Percentiles rank a stretch among this genome's conserved stretches.
phyloP scores from a whole-genome alignment of 2,329 filamentous ascomycete genomes.

The Penicillium sp. region DNA sequence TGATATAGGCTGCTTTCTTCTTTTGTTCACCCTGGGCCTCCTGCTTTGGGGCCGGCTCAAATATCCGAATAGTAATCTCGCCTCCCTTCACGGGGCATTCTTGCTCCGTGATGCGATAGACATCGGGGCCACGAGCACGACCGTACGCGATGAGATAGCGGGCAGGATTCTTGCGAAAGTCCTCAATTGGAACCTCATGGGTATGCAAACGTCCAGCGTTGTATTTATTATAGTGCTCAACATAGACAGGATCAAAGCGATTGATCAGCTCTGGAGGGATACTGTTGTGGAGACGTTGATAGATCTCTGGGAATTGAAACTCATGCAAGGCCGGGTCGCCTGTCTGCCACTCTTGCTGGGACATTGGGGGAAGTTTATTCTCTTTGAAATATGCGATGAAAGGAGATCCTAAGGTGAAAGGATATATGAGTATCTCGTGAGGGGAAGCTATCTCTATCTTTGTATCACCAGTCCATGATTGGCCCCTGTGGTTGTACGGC shows the following conservation, averaged over 20 bases:
- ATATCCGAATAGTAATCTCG: slow-evolving; percentile 43
- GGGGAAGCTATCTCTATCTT: neutral
- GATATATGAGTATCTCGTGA: neutral
- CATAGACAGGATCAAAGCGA: slow-evolving; percentile 43
- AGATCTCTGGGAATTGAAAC: slow-evolving; percentile 21
- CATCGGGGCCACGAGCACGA: slow-evolving; percentile 36
- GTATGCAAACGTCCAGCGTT: slow-evolving; percentile 43
- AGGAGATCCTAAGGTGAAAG: neutral
- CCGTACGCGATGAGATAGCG: slow-evolving; percentile 42
- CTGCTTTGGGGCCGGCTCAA: slow-evolving; percentile 32
- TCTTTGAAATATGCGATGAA: neutral
- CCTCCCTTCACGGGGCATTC: slow-evolving; percentile 41
- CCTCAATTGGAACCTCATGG: slow-evolving; percentile 43
- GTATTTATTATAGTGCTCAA: slow-evolving; percentile 45
- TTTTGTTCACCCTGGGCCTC: slow-evolving; percentile 26
- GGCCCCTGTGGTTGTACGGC: neutral
- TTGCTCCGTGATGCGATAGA: slow-evolving; percentile 42
- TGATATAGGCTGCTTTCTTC: slow-evolving; percentile 43
- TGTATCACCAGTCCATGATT: neutral
- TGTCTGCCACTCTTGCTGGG: neutral
- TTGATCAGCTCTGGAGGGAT: slow-evolving; percentile 39
- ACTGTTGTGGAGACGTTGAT: slow-evolving; percentile 43
- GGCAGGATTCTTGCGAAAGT: slow-evolving; percentile 40
- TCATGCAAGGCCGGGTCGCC: slow-evolving; percentile 26
- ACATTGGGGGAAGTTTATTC: slow-evolving; percentile 7